phyloP scores from a whole-genome alignment of 2,329 filamentous ascomycete species.

The Colletotrichum aenigma region DNA sequence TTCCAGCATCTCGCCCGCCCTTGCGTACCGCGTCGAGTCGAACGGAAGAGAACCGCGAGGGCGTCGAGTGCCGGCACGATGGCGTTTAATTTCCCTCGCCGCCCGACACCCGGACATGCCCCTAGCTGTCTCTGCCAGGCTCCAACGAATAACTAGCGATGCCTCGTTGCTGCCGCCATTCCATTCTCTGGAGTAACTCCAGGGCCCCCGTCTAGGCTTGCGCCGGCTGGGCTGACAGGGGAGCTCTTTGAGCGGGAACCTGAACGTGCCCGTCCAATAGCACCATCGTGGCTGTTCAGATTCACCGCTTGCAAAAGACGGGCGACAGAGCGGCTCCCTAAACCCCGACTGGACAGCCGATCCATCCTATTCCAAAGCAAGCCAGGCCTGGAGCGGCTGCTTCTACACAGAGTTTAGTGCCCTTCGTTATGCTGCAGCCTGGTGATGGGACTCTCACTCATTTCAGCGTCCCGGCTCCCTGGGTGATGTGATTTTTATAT shows the following conservation, averaged over 20 bases:
- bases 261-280: background rate
- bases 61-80: background rate
- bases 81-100: slow-evolving; percentile 5
- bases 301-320: slow-evolving; percentile 14
- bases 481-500: slow-evolving; percentile 15
- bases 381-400: background rate
- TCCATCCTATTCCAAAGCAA: background rate
- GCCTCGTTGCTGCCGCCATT: background rate
- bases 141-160: background rate
- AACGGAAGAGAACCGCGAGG: slow-evolving; percentile 10
- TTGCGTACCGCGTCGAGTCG: background rate
- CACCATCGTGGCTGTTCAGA: slow-evolving; percentile 10
- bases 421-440: slow-evolving; percentile 15
- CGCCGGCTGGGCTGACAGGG: slow-evolving; percentile 3
- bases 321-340: background rate
- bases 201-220: background rate
- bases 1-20: background rate
- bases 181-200: background rate
- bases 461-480: slow-evolving; percentile 1
- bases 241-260: background rate
- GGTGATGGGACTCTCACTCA: background rate
- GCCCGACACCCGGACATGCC: background rate
- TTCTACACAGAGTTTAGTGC: background rate
- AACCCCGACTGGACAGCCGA: background rate
- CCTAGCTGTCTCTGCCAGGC: background rate